Base-by-base conservation (phyloP, 1,284 basidiomycete species). In the Ganoderma lingzhi region DNA sequence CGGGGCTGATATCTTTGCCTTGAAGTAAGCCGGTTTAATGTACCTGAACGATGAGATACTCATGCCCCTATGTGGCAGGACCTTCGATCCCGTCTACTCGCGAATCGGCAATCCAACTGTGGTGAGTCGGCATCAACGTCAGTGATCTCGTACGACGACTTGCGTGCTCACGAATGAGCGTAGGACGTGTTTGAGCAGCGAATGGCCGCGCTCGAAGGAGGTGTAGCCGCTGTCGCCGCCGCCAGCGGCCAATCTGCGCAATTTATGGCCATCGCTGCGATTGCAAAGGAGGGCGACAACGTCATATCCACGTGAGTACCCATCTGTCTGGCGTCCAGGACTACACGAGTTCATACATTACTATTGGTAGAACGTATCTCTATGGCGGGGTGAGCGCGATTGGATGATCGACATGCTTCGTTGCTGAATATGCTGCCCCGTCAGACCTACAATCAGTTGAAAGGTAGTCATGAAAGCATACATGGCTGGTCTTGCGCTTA, bases 371-470 rank as follows among this genome's bases (percentile, higher is more conserved):
- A 0, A 87, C 88, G 6, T 87, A 84, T 75, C 81, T 93, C 4
- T 93, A 93, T 70, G 91, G 91, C 60, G 90, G 90, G 37, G 89
- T 90, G 72, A 76, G 87, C 67, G 10, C 3, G 23, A 12, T 32
- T 8, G 51, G 9, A 15, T 15, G 17, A 78, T 59, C 30, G 19
- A 61, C 51, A 39, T 56, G 1, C 28, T 42, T 37, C 10, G 1
- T 28, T 41, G 61, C 30, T 5, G 75, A 48, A 48, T 48, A 10
- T 23, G 8, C 19, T 28, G 12, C 2, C 17, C 6, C 14, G 17
- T 75, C 12, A 88, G 88, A 95, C 93, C 3, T 96, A 93, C 83
- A 97, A 96, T 77, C 95, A 96, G 79, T 91, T 96, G 84, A 96
- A 96, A 86, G 90, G 91, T 88, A 65, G 2, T 58, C 28, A 44